A percentile compares a stretch with the other conserved stretches of the same genome.
Conservation (phyloP, 306 rosid genomes). For the Prosopis cineraria region DNA sequence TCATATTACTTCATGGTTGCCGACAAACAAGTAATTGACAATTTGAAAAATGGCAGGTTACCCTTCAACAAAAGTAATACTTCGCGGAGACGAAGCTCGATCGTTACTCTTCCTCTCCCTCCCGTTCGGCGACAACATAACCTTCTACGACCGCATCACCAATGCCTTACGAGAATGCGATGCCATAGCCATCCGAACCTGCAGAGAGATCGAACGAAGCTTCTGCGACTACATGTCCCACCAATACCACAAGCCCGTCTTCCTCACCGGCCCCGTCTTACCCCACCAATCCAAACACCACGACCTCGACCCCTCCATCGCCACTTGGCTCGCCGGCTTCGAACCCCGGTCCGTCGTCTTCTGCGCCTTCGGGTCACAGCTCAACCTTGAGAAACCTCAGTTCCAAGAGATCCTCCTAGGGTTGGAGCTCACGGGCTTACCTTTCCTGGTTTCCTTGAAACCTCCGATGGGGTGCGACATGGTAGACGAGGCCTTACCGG, state of each 20-base stretch:
- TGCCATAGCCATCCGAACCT: conserved; percentile 53
- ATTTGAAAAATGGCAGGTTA: conserved; percentile 28
- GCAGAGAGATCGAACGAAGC: conserved; percentile 47
- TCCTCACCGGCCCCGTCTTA: conserved; percentile 53
- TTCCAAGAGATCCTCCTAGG: conserved; percentile 62
- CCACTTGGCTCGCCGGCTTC: conserved; percentile 45
- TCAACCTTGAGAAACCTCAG: conserved; percentile 43
- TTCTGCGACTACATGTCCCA: conserved; percentile 47
- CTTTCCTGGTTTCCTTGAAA: conserved; percentile 56
- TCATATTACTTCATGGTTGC: no score
- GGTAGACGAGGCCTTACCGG: conserved; percentile 55
- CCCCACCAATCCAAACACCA: not conserved
- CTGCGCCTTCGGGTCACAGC: conserved; percentile 68
- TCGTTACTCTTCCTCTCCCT: conserved; percentile 30
- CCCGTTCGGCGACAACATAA: conserved; percentile 50
- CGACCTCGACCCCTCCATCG: conserved; percentile 32
- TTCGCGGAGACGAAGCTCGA: conserved; percentile 40
- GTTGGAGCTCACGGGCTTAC: conserved; percentile 50
- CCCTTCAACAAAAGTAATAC: conserved; percentile 53
- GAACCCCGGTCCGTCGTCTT: conserved; percentile 38
- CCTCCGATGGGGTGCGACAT: conserved; percentile 45
- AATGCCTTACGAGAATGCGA: conserved; percentile 41
- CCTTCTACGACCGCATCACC: conserved; percentile 37
- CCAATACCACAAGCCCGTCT: conserved; percentile 35
- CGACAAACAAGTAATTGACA: not conserved